Percentiles rank a stretch among this genome's conserved stretches.
phyloP scores from a whole-genome alignment of 129 eudicot genomes.

The Tagetes erecta region DNA sequence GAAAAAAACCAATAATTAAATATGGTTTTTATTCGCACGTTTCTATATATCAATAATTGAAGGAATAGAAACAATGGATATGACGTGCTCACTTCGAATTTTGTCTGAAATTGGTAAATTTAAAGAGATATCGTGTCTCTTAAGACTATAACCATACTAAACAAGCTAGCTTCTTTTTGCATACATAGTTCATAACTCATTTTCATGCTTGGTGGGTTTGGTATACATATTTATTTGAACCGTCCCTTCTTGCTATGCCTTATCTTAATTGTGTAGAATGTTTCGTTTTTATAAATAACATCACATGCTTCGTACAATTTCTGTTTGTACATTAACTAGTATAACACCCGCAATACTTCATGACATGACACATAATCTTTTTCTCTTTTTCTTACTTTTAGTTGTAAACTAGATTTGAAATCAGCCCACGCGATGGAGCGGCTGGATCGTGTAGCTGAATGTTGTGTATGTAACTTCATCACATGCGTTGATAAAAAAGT shows the following conservation, averaged over 20 bases:
- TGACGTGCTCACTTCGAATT: conserved; percentile 16
- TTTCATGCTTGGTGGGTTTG: conserved; percentile 12
- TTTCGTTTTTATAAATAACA: background rate
- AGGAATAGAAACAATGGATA: conserved; percentile 12
- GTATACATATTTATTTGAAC: background rate
- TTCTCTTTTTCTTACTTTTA: no score
- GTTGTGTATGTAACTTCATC: no score
- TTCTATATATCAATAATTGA: conserved; percentile 24
- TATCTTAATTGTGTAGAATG: background rate
- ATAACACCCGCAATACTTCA: no score
- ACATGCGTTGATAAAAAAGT: no score
- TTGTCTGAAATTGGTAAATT: conserved; percentile 21
- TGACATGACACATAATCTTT: no score
- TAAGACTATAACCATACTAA: conserved; percentile 1
- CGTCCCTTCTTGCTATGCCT: conserved; percentile 12
- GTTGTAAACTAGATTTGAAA: no score
- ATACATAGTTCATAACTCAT: conserved; percentile 1
- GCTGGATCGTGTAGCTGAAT: no score
- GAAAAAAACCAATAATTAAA: background rate
- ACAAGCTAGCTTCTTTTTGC: conserved; percentile 6
- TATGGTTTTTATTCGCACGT: background rate
- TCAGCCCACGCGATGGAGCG: no score
- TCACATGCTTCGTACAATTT: background rate
- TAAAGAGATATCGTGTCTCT: conserved; percentile 14
- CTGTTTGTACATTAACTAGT: background rate